phyloP scores from a whole-genome alignment of 306 rosid genomes.

The Begonia peltatifolia region DNA sequence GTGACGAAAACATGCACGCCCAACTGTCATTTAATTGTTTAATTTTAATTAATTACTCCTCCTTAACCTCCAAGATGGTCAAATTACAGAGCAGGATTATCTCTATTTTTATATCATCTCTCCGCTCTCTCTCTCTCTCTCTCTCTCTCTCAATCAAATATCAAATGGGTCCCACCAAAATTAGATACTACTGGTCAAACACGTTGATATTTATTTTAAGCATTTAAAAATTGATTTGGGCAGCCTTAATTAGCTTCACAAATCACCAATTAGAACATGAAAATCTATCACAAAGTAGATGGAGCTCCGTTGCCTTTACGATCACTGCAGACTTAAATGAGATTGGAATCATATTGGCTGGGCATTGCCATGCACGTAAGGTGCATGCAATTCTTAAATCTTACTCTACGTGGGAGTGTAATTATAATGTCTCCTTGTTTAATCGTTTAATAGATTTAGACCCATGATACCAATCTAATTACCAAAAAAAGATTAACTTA shows the following conservation, averaged over 20 bases:
- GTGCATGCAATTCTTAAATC: too few relatives aligned
- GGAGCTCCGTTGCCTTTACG: slow-evolving; percentile 66
- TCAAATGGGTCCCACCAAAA: background rate
- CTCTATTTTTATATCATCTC: slow-evolving; percentile 3
- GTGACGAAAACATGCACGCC: slow-evolving; percentile 38
- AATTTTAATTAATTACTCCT: background rate
- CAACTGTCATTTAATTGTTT: slow-evolving; percentile 16
- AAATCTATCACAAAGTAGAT: too few relatives aligned
- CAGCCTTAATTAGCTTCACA: too few relatives aligned
- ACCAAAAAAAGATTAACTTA: too few relatives aligned
- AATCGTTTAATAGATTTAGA: too few relatives aligned
- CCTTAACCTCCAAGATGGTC: background rate
- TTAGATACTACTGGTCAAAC: slow-evolving; percentile 50
- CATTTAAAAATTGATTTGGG: too few relatives aligned
- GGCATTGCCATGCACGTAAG: too few relatives aligned
- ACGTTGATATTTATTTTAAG: slow-evolving; percentile 21
- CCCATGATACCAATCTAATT: too few relatives aligned
- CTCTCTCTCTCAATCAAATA: background rate
- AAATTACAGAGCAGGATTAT: too few relatives aligned
- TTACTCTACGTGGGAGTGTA: too few relatives aligned
- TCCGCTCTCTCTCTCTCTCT: background rate
- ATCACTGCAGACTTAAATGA: slow-evolving; percentile 22
- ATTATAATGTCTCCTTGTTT: too few relatives aligned
- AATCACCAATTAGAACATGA: too few relatives aligned
- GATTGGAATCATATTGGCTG: slow-evolving; percentile 23